Evolutionary conservation across 116 monocot genomes (phyloP).

Genomic region (Trichopus zeylanicus): DNA sequence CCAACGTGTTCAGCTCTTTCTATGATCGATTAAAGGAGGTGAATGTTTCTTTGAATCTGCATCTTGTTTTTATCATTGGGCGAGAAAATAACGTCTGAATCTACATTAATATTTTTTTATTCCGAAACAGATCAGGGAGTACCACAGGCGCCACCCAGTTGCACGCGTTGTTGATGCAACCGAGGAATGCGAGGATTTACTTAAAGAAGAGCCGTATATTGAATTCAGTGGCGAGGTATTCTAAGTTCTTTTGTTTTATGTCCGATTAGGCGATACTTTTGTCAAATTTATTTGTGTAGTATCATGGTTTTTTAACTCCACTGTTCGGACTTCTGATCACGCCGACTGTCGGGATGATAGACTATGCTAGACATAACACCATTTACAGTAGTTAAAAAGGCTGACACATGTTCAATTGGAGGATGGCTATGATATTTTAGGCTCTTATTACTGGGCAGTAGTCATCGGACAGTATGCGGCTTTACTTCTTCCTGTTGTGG

Average conservation of each 20-base stretch:
- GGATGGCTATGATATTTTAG: too few relatives aligned
- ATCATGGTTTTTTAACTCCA: too few relatives aligned
- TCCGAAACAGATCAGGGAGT: constrained; percentile 72
- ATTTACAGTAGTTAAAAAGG: too few relatives aligned
- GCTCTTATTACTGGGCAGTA: too few relatives aligned
- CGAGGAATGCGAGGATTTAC: constrained; percentile 72
- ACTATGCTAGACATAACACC: too few relatives aligned
- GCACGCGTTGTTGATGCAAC: constrained; percentile 57
- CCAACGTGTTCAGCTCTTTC: constrained; percentile 63
- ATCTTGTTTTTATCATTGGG: neutral
- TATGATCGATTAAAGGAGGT: constrained; percentile 94
- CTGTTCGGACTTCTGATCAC: too few relatives aligned
- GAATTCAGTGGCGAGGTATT: constrained; percentile 95
- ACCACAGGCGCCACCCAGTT: constrained; percentile 77
- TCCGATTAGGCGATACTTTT: neutral
- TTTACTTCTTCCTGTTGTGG: too few relatives aligned
- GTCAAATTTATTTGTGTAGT: too few relatives aligned
- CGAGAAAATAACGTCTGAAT: neutral
- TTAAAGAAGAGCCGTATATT: constrained; percentile 84
- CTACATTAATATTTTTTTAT: neutral
- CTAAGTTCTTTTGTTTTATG: neutral
- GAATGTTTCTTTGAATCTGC: neutral
- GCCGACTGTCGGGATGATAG: too few relatives aligned
- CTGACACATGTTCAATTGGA: too few relatives aligned
- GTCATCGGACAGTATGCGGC: too few relatives aligned